These are phyloP conservation scores for Geotrichum carabidarum DNA, from an alignment of 1,139 yeast genomes.

Conservation along the genomic window DNA sequence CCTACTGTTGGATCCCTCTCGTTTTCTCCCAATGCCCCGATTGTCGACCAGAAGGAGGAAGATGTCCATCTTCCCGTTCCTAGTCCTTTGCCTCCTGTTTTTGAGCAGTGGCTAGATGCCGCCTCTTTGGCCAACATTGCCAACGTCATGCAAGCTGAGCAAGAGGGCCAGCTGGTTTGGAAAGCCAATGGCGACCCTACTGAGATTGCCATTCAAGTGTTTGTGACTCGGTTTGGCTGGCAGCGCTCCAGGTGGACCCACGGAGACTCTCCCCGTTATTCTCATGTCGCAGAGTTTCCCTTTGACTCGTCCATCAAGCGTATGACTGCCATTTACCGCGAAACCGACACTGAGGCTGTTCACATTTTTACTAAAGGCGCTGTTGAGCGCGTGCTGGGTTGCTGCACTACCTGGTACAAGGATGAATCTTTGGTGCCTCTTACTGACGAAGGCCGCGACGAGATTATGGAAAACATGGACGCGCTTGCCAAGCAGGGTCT, in stretches of 20 bases:
- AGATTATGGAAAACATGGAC: slow-evolving; percentile 55
- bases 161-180: slow-evolving; percentile 45
- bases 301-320: slow-evolving; percentile 74
- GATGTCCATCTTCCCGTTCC: slow-evolving; percentile 17
- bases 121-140: slow-evolving; percentile 77
- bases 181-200: slow-evolving; percentile 82
- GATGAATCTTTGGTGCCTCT: slow-evolving; percentile 30
- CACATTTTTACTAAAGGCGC: slow-evolving; percentile 69
- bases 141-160: slow-evolving; percentile 45
- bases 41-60: slow-evolving; percentile 38
- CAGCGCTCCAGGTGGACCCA: slow-evolving; percentile 45
- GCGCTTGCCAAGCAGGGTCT: slow-evolving; percentile 64
- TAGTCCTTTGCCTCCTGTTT: slow-evolving; percentile 28
- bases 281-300: slow-evolving; percentile 62
- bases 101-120: slow-evolving; percentile 49
- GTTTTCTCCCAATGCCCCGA: slow-evolving; percentile 36
- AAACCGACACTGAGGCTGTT: slow-evolving; percentile 36
- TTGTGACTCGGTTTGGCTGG: slow-evolving; percentile 52
- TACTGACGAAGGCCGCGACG: slow-evolving; percentile 41
- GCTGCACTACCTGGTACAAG: slow-evolving; percentile 52
- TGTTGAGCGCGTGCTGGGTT: slow-evolving; percentile 60
- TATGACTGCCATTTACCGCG: slow-evolving; percentile 59
- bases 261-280: slow-evolving; percentile 30
- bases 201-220: slow-evolving; percentile 76
- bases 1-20: slow-evolving; percentile 61